Conservation (phyloP, 2,329 filamentous ascomycete species). For the Eutypa lata region DNA sequence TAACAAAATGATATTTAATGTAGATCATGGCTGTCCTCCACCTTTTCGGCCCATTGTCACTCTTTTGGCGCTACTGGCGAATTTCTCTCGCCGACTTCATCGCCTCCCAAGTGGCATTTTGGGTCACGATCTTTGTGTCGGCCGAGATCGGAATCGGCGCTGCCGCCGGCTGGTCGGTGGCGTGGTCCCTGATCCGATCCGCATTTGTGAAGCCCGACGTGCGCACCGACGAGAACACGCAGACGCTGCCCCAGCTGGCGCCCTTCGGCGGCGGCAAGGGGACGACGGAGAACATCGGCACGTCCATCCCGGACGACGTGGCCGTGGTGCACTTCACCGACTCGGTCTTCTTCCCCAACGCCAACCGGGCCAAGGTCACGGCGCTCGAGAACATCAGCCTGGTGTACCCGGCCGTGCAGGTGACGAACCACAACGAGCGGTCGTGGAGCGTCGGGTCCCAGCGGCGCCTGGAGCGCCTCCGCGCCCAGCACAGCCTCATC, state of each 20-base stretch:
- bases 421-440: slow-evolving; percentile 18
- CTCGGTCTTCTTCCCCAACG: slow-evolving; percentile 60
- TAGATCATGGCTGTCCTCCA: slow-evolving; percentile 62
- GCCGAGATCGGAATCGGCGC: slow-evolving; percentile 58
- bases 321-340: slow-evolving; percentile 56
- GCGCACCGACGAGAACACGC: slow-evolving; percentile 4
- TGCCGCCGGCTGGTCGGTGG: slow-evolving; percentile 61
- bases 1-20: background rate
- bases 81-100: slow-evolving; percentile 64
- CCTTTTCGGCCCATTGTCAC: slow-evolving; percentile 54
- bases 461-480: slow-evolving; percentile 24
- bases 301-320: slow-evolving; percentile 41
- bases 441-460: slow-evolving; percentile 29
- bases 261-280: slow-evolving; percentile 17
- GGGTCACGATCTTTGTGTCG: slow-evolving; percentile 60
- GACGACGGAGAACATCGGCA: slow-evolving; percentile 22
- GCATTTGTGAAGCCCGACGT: slow-evolving; percentile 40
- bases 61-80: slow-evolving; percentile 63
- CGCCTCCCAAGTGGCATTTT: slow-evolving; percentile 60
- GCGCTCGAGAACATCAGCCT: slow-evolving; percentile 28
- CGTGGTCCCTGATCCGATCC: slow-evolving; percentile 57
- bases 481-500: slow-evolving; percentile 15
- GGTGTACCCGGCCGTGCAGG: slow-evolving; percentile 24
- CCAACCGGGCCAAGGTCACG: slow-evolving; percentile 37
- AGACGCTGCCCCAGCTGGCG: slow-evolving; percentile 15